Percentiles rank a stretch among this genome's conserved stretches.
These are phyloP conservation scores for Alternaria hordeiaustralica DNA, from an alignment of 2,329 filamentous ascomycete species.

Conservation along the genomic window DNA sequence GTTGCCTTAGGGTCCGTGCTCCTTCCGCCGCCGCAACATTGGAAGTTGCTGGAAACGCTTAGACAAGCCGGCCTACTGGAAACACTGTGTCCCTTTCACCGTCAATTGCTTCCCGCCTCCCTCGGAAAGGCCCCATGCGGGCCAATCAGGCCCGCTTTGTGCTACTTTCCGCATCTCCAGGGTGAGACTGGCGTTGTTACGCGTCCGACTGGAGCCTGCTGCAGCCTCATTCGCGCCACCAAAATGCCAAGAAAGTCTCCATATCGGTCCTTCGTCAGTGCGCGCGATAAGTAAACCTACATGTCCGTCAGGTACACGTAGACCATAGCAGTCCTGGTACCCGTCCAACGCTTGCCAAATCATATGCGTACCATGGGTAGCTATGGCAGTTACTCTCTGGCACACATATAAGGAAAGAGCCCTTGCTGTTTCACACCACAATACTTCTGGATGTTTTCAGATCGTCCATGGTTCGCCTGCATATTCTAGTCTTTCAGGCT, in stretches of 20 bases:
- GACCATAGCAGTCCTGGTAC: background rate
- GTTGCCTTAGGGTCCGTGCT: constrained; percentile 31
- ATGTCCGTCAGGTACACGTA: background rate
- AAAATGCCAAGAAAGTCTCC: constrained; percentile 13
- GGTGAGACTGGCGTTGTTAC: constrained; percentile 26
- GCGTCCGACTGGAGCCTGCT: constrained; percentile 33
- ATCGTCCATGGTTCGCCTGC: background rate
- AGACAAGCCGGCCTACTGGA: constrained; percentile 17
- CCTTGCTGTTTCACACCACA: background rate
- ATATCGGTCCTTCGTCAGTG: constrained; percentile 5
- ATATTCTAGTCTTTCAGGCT: background rate
- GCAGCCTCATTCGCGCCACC: constrained; percentile 30
- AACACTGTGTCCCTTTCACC: constrained; percentile 29
- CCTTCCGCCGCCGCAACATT: constrained; percentile 35
- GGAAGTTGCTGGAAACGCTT: constrained; percentile 37
- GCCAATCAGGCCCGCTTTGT: constrained; percentile 18
- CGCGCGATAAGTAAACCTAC: constrained; percentile 3
- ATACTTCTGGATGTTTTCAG: background rate
- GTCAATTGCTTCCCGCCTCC: background rate
- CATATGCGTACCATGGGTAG: background rate
- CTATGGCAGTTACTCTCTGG: background rate
- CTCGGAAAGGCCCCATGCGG: constrained; percentile 1
- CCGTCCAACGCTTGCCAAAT: background rate
- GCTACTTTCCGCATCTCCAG: constrained; percentile 11
- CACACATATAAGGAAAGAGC: background rate